Evolutionary conservation across 1,139 yeast genomes (phyloP), one percentile per base, ranked within the genome.

Genomic region (Kodamaea suecica): DNA sequence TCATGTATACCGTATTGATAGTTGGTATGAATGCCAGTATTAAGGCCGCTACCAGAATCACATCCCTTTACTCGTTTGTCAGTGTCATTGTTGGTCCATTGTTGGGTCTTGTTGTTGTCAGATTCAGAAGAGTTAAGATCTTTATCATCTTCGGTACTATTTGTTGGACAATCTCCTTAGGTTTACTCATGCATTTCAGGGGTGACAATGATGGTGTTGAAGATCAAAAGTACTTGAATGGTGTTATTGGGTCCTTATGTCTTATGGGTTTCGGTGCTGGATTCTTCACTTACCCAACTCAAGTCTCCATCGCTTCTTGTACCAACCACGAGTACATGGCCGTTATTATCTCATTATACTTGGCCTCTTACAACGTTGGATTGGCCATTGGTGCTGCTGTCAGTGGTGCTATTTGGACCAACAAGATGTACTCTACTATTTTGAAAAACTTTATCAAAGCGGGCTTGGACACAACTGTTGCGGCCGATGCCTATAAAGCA

Each of bases 261-360:
- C 59, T 81, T 23, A 65, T 81, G 62, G 92, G 90, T 56, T 64
- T 83, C 36, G 86, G 87, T 48, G 83, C 85, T 32, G 84, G 85
- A 7, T 69, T 82, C 55, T 80, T 80, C 62, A 76, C 85, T 14
- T 80, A 80, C 52, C 75, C 85, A 20, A 70, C 79, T 12, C 84
- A 76, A 48, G 82, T 78, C 4, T 75, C 85, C 11, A 72, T 81
- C 42, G 80, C 79, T 48, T 59, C 85, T 2, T 71, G 73, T 38
- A 76, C 82, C 17, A 70, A 73, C 39, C 84, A 78, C 53, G 81
- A 78, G 51, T 64, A 76, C 55, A 74, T 79, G 78, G 82, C 84
- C n/a, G 64, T 74, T 30, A 74, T 78, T 23, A 67, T 80, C 28
- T 74, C 84, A 1, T 54, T 80, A 36, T 71, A 70, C 47, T 69